These are phyloP conservation scores for Ambrosia hybrid DNA, from an alignment of 140 eudicot species.

Conservation along the genomic window DNA sequence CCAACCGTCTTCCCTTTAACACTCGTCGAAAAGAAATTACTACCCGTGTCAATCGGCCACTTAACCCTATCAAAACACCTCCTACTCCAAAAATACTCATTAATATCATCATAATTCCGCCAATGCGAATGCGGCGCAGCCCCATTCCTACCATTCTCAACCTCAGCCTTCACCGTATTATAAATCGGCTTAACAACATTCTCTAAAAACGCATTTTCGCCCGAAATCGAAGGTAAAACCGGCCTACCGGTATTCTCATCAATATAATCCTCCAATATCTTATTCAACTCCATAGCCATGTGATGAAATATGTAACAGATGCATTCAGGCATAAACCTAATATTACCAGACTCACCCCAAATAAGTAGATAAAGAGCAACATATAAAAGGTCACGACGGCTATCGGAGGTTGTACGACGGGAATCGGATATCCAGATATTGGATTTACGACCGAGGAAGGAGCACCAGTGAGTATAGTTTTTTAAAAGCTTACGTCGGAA, in stretches of 20 bases:
- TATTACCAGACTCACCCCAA: conserved; percentile 92
- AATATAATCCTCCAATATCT: conserved; percentile 65
- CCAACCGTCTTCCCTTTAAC: conserved; percentile 58
- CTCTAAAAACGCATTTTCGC: conserved; percentile 61
- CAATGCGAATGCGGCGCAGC: conserved; percentile 77
- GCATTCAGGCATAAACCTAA: conserved; percentile 77
- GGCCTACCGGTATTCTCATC: conserved; percentile 87
- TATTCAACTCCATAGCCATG: conserved; percentile 77
- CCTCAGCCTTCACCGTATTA: conserved; percentile 56
- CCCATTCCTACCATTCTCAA: conserved; percentile 66
- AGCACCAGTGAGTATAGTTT: conserved; percentile 79
- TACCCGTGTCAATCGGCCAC: conserved; percentile 76
- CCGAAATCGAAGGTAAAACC: conserved; percentile 52
- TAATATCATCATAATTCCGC: conserved; percentile 87
- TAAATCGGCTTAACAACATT: conserved; percentile 68
- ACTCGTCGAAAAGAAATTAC: conserved; percentile 53
- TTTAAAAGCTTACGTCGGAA: conserved; percentile 55
- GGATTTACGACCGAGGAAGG: conserved; percentile 54
- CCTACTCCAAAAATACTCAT: conserved; percentile 88
- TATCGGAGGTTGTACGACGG: conserved; percentile 34
- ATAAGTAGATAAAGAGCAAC: conserved; percentile 60
- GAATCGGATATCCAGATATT: conserved; percentile 63
- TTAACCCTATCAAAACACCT: conserved; percentile 78
- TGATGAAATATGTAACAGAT: conserved; percentile 69
- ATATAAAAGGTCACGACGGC: conserved; percentile 66